Evolutionary conservation across 768 basidiomycete genomes (phyloP).

Genomic region (Lenzites betulinus): DNA sequence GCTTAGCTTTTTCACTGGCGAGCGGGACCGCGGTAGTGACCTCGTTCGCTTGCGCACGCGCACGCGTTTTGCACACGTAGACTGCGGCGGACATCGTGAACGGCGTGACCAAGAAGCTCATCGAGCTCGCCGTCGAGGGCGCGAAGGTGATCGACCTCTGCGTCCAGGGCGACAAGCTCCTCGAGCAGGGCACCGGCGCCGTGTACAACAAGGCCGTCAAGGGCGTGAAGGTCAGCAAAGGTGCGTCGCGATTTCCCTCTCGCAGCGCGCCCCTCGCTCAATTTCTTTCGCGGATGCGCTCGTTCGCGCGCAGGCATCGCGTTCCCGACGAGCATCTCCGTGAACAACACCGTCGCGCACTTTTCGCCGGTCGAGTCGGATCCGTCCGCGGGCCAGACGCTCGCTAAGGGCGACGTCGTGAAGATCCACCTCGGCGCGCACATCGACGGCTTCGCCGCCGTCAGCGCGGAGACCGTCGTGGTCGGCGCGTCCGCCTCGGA

Average conservation of each 20-base stretch:
- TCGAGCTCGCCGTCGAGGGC: constrained; percentile 75
- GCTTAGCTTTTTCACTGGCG: constrained; percentile 10
- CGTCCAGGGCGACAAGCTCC: constrained; percentile 88
- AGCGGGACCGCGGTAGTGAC: neutral
- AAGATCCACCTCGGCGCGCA: constrained; percentile 97
- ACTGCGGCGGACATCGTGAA: constrained; percentile 91
- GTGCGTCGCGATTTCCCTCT: constrained; percentile 44
- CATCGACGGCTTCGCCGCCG: constrained; percentile 94
- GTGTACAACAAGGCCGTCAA: constrained; percentile 92
- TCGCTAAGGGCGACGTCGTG: constrained; percentile 89
- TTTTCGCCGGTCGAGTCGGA: constrained; percentile 96
- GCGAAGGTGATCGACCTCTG: constrained; percentile 91
- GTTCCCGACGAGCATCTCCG: constrained; percentile 91
- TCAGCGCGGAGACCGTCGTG: constrained; percentile 91
- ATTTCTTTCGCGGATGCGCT: neutral
- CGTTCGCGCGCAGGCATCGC: constrained; percentile 58
- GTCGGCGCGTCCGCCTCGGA: constrained; percentile 73
- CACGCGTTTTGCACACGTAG: constrained; percentile 43
- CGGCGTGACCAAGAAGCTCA: constrained; percentile 81
- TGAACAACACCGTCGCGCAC: constrained; percentile 95
- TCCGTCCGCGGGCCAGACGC: constrained; percentile 61
- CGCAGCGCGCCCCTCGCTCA: neutral
- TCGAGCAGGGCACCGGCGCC: constrained; percentile 80
- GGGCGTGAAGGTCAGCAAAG: constrained; percentile 86
- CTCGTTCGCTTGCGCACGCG: neutral